These are phyloP conservation scores for Penicillium verhagenii DNA, from an alignment of 495 filamentous ascomycete species.

Conservation along the genomic window DNA sequence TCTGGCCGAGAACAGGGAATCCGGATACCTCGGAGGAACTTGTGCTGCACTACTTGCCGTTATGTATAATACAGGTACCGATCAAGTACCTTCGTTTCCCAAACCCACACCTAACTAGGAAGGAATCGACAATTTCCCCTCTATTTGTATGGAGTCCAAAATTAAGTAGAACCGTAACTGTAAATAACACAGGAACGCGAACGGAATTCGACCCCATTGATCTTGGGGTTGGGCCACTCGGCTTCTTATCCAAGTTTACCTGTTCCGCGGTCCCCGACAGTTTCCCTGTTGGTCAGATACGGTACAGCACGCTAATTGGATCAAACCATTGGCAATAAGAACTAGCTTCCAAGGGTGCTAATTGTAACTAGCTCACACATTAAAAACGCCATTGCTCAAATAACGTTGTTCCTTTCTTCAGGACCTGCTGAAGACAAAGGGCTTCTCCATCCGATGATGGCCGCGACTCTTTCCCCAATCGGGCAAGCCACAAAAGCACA, in stretches of 20 bases:
- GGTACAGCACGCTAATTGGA: conserved; percentile 8
- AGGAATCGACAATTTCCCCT: background rate
- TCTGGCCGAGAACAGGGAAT: conserved; percentile 22
- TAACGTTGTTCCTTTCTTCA: conserved; percentile 30
- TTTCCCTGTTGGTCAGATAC: background rate
- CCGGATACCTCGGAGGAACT: background rate
- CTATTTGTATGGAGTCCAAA: too few species aligned
- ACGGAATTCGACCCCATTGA: conserved; percentile 8
- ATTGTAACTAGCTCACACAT: background rate
- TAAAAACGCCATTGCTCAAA: conserved; percentile 46
- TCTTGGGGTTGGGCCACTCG: conserved; percentile 20
- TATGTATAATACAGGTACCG: background rate
- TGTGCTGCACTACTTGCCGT: background rate
- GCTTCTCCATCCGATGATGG: conserved; percentile 29
- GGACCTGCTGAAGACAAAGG: conserved; percentile 30
- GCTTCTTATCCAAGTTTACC: conserved; percentile 15
- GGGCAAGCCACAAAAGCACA: conserved; percentile 63
- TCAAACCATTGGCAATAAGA: background rate
- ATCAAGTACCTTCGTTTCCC: background rate
- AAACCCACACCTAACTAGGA: background rate
- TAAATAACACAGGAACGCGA: too few species aligned
- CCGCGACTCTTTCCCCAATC: conserved; percentile 33
- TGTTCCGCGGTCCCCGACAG: conserved; percentile 15
- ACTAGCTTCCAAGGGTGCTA: background rate
- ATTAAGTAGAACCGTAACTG: conserved; percentile 13